phyloP scores from a whole-genome alignment of 768 basidiomycete genomes.

The Naganishia antarctica region DNA sequence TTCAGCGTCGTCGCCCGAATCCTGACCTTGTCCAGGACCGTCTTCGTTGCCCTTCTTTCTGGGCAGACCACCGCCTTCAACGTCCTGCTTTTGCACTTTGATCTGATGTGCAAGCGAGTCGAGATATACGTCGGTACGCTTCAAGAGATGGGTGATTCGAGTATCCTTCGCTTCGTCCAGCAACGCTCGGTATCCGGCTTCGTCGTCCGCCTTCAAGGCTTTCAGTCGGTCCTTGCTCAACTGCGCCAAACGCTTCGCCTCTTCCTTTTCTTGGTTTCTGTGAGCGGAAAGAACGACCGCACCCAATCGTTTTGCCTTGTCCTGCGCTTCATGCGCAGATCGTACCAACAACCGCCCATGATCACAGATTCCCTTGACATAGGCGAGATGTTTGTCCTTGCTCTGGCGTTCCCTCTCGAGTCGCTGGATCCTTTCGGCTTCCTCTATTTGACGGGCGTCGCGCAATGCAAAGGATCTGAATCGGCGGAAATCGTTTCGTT shows the following conservation, averaged over 20 bases:
- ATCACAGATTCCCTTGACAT: constrained; percentile 74
- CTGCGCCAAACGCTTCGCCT: constrained; percentile 92
- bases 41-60: constrained; percentile 53
- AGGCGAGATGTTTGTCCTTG: constrained; percentile 93
- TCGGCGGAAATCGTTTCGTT: constrained; percentile 84
- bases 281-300: constrained; percentile 79
- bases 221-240: constrained; percentile 96
- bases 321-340: constrained; percentile 63
- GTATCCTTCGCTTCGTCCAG: constrained; percentile 99
- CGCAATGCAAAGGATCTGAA: constrained; percentile 77
- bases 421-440: constrained; percentile 83
- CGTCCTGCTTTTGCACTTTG: constrained; percentile 79
- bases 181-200: constrained; percentile 99
- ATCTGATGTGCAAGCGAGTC: constrained; percentile 94
- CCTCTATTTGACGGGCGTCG: constrained; percentile 83
- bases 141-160: constrained; percentile 89
- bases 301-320: constrained; percentile 62
- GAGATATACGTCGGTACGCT: constrained; percentile 90
- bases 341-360: constrained; percentile 72
- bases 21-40: constrained; percentile 61
- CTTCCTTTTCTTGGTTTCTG: constrained; percentile 87
- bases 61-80: constrained; percentile 42
- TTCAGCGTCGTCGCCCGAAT: constrained; percentile 57
- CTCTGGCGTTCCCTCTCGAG: constrained; percentile 86
- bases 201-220: constrained; percentile 94